phyloP scores from a whole-genome alignment of 768 basidiomycete species.

The Hortiboletus campestris region DNA sequence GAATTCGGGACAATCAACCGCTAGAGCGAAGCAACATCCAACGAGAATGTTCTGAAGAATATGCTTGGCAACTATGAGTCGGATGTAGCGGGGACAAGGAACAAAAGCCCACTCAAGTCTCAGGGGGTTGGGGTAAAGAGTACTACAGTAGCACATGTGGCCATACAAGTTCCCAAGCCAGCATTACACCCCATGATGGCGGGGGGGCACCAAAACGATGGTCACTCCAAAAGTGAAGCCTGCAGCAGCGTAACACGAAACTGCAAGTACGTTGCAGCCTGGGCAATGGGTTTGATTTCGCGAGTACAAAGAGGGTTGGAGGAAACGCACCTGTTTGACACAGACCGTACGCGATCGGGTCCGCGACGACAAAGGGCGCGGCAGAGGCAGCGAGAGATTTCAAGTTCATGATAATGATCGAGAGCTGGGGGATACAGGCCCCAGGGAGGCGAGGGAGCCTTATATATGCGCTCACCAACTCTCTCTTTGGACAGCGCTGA shows the following conservation, averaged over 20 bases:
- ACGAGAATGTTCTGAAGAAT: neutral
- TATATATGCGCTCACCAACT: neutral
- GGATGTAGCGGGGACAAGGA: neutral
- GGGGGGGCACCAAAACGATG: constrained; percentile 19
- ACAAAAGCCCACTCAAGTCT: neutral
- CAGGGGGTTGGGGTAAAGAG: constrained; percentile 26
- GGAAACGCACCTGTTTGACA: constrained; percentile 25
- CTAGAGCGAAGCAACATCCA: neutral
- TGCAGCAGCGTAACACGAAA: constrained; percentile 24
- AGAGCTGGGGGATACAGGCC: too few species aligned
- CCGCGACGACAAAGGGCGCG: constrained; percentile 12
- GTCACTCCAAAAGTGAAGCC: constrained; percentile 26
- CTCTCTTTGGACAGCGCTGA: too few species aligned
- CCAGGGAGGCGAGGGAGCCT: neutral
- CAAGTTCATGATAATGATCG: constrained; percentile 32
- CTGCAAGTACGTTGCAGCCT: constrained; percentile 27
- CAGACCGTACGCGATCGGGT: constrained; percentile 16
- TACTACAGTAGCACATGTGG: constrained; percentile 17
- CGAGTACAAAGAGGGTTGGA: neutral
- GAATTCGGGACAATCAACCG: neutral
- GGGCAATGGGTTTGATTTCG: neutral
- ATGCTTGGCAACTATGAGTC: neutral
- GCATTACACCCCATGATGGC: constrained; percentile 23
- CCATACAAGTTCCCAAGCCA: constrained; percentile 26
- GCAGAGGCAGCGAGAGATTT: constrained; percentile 14